phyloP scores from a whole-genome alignment of 176 grass and related monocot species.

The Hordeum vulgare region DNA sequence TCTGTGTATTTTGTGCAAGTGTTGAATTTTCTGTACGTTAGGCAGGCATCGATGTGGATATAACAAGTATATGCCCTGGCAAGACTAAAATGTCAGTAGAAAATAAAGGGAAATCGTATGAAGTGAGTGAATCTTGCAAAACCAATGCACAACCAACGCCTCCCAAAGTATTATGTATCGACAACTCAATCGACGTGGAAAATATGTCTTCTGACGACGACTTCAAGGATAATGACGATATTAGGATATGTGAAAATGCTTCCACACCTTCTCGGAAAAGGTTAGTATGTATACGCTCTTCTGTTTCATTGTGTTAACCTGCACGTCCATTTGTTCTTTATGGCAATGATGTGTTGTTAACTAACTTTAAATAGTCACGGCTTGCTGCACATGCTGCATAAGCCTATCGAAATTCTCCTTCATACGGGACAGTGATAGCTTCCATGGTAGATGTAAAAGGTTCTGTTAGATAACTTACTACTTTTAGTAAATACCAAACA shows the following conservation, averaged over 20 bases:
- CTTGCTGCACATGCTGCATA: neutral
- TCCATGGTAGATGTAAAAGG: neutral
- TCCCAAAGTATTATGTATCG: conserved; percentile 30
- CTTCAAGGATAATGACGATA: neutral
- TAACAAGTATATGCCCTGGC: neutral
- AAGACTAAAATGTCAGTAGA: conserved; percentile 22
- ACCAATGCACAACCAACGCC: conserved; percentile 12
- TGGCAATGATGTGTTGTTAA: neutral
- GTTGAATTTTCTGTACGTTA: conserved; percentile 53
- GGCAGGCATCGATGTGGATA: conserved; percentile 43
- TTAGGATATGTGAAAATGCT: conserved; percentile 7
- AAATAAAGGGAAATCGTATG: conserved; percentile 28
- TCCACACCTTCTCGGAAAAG: conserved; percentile 43
- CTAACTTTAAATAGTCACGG: neutral
- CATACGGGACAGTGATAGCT: neutral
- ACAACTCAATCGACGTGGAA: conserved; percentile 28
- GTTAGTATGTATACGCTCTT: conserved; percentile 32
- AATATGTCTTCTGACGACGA: conserved; percentile 26
- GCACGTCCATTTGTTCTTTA: neutral
- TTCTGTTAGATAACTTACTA: conserved; percentile 1
- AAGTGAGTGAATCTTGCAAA: conserved; percentile 31
- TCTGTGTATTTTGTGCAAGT: conserved; percentile 18
- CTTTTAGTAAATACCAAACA: neutral
- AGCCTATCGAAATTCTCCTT: neutral
- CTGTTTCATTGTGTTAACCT: neutral